Conservation (phyloP, 176 grass and related monocot genomes). For the Hsuehochloa calcarea region DNA sequence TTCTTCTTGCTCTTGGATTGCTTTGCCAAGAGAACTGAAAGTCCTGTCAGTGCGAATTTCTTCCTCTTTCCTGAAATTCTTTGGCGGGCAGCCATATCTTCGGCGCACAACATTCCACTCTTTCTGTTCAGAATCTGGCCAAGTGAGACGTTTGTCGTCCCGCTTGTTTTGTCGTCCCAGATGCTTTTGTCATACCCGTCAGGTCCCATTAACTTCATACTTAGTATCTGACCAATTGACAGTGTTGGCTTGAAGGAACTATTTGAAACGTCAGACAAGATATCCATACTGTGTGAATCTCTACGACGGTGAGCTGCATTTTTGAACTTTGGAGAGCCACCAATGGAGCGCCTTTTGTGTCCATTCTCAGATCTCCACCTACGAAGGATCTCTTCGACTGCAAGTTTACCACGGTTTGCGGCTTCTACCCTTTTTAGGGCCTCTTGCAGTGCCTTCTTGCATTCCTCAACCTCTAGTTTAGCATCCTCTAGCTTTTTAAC, state of each 20-base stretch:
- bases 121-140: slow-evolving; percentile 85
- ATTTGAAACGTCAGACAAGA: slow-evolving; percentile 39
- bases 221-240: slow-evolving; percentile 92
- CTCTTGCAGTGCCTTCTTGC: slow-evolving; percentile 64
- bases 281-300: slow-evolving; percentile 29
- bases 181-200: slow-evolving; percentile 50
- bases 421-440: slow-evolving; percentile 70
- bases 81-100: slow-evolving; percentile 26
- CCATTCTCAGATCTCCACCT: slow-evolving; percentile 63
- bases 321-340: slow-evolving; percentile 64
- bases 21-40: slow-evolving; percentile 69
- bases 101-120: slow-evolving; percentile 27
- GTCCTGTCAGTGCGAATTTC: slow-evolving; percentile 64
- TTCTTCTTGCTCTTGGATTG: slow-evolving; percentile 86
- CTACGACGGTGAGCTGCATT: slow-evolving; percentile 36
- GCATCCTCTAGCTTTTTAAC: slow-evolving; percentile 65
- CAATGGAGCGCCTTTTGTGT: slow-evolving; percentile 36
- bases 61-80: slow-evolving; percentile 62
- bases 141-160: slow-evolving; percentile 57
- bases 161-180: slow-evolving; percentile 48
- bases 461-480: slow-evolving; percentile 59
- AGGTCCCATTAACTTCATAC: slow-evolving; percentile 75
- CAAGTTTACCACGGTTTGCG: slow-evolving; percentile 63
- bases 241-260: slow-evolving; percentile 49
- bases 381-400: slow-evolving; percentile 59